Evolutionary conservation across 352 stramenopile genomes (phyloP), one percentile per base, ranked within the genome.

Genomic region (Globisporangium acanthophoron): DNA sequence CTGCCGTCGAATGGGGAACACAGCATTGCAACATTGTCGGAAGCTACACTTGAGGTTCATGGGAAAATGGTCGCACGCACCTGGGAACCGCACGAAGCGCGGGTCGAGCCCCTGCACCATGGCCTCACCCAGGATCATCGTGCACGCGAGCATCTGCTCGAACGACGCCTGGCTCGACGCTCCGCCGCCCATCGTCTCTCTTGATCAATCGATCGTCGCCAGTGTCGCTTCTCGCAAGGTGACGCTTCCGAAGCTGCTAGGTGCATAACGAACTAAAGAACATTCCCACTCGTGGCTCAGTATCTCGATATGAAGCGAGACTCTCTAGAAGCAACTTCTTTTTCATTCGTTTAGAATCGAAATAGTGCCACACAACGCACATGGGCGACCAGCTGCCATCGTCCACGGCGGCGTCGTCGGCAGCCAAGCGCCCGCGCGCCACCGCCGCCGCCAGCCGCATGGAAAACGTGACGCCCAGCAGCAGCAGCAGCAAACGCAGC

Each of bases 111-210:
- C 83, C 50, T 90, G 75, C 35, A 93, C 82, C 80, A 91, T 89
- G 51, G 83, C 80, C 54, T 93, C 78, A 7, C 80, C 83, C 11
- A 93, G 75, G 58, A 93, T 73, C 78, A 91, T 93, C 35, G 80
- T 93, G 64, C 80, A 90, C 40, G 83, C 83, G 54, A 93, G 80
- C 80, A 91, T 91, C 64, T 93, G 83, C 71, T 87, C 77, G 55
- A 92, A 85, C 3, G 76, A 77, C 13, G 73, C 66, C 47, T 90
- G 74, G 31, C 75, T 90, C 11, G 83, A 93, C 43, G 80, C 78
- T 7, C 77, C 83, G 0, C 66, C 80, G 16, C 83, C 83, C 83
- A 92, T 92, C 1, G 45, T 55, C 18, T 21, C 41, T 46, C n/a
- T 16, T 13, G 3, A 45, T n/a, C 6, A 16, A 45, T n/a, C 24